phyloP scores from a whole-genome alignment of 1,284 basidiomycete species.

The Agroathelia rolfsii region DNA sequence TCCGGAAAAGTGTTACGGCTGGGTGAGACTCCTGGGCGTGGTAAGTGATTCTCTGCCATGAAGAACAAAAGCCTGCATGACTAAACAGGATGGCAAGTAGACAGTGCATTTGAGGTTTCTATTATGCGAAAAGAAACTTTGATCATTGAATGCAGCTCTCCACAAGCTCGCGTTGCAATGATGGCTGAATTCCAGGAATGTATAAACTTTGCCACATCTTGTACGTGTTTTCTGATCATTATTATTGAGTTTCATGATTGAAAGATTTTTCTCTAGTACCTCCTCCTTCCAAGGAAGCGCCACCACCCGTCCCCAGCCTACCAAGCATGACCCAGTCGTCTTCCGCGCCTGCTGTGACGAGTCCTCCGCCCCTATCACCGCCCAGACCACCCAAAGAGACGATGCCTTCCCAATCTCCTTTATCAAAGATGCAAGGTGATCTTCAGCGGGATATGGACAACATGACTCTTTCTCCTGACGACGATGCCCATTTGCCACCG shows the following conservation, averaged over 20 bases:
- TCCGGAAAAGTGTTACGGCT: constrained; percentile 87
- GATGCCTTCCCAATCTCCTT: no score
- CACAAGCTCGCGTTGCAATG: constrained; percentile 55
- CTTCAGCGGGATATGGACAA: no score
- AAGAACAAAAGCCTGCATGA: constrained; percentile 4
- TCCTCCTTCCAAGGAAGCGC: constrained; percentile 46
- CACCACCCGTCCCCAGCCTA: constrained; percentile 47
- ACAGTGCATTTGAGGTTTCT: constrained; percentile 64
- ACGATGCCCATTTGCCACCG: no score
- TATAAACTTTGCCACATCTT: constrained; percentile 66
- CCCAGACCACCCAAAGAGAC: constrained; percentile 13
- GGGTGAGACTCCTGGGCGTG: constrained; percentile 50
- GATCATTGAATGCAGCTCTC: constrained; percentile 55
- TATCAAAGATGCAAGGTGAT: no score
- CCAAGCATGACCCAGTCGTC: constrained; percentile 14
- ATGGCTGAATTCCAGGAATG: constrained; percentile 76
- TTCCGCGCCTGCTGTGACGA: constrained; percentile 11
- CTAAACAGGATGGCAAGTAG: constrained; percentile 26
- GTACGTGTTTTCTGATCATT: constrained; percentile 38
- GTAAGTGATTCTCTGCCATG: constrained; percentile 24
- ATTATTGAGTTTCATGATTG: background rate
- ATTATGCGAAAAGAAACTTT: constrained; percentile 89
- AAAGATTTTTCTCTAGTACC: constrained; percentile 30
- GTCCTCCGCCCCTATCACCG: constrained; percentile 11
- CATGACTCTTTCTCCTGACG: no score